These are phyloP conservation scores for Exserohilum turcica DNA, from an alignment of 2,329 filamentous ascomycete genomes.

Conservation along the genomic window DNA sequence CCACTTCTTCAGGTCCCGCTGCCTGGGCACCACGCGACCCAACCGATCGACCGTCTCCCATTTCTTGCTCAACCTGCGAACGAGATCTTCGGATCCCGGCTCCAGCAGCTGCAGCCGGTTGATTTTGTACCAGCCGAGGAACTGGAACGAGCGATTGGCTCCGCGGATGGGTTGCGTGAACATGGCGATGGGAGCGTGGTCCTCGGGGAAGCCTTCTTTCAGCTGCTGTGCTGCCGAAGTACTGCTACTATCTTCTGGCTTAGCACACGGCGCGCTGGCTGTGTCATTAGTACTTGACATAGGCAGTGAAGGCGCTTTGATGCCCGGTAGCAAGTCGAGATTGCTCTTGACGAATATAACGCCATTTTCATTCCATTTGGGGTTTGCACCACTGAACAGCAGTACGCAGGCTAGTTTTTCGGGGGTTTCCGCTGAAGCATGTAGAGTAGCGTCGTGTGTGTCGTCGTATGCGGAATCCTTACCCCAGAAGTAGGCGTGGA, in stretches of 20 bases:
- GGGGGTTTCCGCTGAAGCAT: neutral
- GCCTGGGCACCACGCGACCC: neutral
- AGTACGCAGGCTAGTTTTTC: neutral
- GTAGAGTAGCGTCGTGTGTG: neutral
- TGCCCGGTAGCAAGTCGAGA: neutral
- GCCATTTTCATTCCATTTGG: neutral
- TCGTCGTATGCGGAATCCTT: neutral
- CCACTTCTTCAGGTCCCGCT: neutral
- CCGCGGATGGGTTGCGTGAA: neutral
- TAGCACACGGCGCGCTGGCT: neutral
- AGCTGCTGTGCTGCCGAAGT: neutral
- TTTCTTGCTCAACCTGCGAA: neutral
- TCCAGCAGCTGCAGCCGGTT: neutral
- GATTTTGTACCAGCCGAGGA: neutral
- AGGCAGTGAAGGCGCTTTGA: neutral
- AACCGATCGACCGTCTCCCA: neutral
- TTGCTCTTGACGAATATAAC: slow-evolving; percentile 1
- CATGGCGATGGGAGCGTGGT: neutral
- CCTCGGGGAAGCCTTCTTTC: neutral
- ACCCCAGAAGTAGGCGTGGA: neutral
- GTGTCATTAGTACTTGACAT: neutral
- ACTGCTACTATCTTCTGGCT: neutral
- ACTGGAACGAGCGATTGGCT: neutral
- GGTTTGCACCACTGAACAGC: neutral
- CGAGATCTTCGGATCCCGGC: neutral